Evolutionary conservation across 2,329 filamentous ascomycete species (phyloP), one percentile per base, ranked within the genome.

Genomic region (Fusarium falciforme): DNA sequence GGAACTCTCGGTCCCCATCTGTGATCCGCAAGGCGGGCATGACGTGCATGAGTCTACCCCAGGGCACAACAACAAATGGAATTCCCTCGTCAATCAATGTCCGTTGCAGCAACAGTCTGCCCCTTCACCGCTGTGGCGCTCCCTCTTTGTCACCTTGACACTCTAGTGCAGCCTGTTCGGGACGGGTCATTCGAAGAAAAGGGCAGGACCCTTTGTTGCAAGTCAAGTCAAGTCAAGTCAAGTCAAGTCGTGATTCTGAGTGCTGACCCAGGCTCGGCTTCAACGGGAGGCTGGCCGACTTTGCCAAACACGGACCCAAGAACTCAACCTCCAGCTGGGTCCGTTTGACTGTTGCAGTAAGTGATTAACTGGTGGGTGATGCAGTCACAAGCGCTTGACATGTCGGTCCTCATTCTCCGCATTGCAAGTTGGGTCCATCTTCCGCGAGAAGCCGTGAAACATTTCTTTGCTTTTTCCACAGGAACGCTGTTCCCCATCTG

Each of bases 21-120:
- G 33, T 58, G 71, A 59, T 74, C 68, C 72, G 72, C 72, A 74
- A 70, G 69, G 72, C 72, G 68, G 72, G 62, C 72, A 74, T 74
- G 72, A 70, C 73, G 72, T 74, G 72, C 72, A 74, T 75, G 65
- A 74, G 65, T 55, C 54, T 66, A 67, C 65, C 68, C 59, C 59
- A 61, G 68, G 65, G 16, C 61, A 72, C 65, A 72, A 72, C 33
- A 72, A 42, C 65, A 69, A 65, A 72, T 68, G 49, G 25, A 38
- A 47, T 63, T 66, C 44, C 35, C 49, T 62, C 47, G 44, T 74
- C 27, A n/a, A 3, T 36, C 29, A 6, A 35, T n/a, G 16, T n/a
- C 12, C 35, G 16, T 27, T 40, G 25, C n/a, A 42, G 61, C 42
- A n/a, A 64, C 33, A 20, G 29, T 29, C 22, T 57, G 27, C 49